phyloP scores from a whole-genome alignment of 768 basidiomycete species.

The Trametes gibbosa region DNA sequence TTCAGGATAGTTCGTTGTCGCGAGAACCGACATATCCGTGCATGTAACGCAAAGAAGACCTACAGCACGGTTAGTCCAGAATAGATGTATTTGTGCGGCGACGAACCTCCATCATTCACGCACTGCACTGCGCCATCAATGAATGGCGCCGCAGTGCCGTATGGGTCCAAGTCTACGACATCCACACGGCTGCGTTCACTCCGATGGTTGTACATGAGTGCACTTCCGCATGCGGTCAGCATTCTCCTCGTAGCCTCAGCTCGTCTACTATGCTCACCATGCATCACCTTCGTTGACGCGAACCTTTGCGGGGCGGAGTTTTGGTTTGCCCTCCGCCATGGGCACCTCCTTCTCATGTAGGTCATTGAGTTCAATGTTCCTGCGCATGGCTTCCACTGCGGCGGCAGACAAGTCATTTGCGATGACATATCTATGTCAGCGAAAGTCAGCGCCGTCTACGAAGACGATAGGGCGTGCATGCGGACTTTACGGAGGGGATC shows the following conservation, averaged over 20 bases:
- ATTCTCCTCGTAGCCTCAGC: background rate
- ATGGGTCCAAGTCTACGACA: constrained; percentile 96
- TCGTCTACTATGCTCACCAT: constrained; percentile 47
- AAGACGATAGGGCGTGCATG: background rate
- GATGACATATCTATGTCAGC: constrained; percentile 68
- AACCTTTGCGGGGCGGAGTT: constrained; percentile 49
- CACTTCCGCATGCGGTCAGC: constrained; percentile 39
- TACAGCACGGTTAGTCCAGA: constrained; percentile 28
- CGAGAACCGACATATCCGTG: constrained; percentile 92
- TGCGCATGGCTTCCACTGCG: constrained; percentile 81
- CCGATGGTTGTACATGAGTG: constrained; percentile 89
- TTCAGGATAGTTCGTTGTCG: constrained; percentile 91
- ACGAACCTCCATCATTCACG: constrained; percentile 79
- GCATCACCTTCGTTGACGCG: constrained; percentile 92
- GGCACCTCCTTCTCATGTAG: constrained; percentile 41
- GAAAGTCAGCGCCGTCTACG: background rate
- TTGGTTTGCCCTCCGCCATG: constrained; percentile 1
- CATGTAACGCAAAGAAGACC: constrained; percentile 94
- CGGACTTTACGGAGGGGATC: constrained; percentile 86
- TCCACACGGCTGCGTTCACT: constrained; percentile 74
- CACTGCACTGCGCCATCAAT: constrained; percentile 92
- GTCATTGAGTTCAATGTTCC: constrained; percentile 82
- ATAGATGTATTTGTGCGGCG: background rate
- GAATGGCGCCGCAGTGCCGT: constrained; percentile 96
- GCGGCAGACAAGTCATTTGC: constrained; percentile 89